Base-by-base conservation (phyloP, 345 rosid genomes). In the Lenwebbia sp. region DNA sequence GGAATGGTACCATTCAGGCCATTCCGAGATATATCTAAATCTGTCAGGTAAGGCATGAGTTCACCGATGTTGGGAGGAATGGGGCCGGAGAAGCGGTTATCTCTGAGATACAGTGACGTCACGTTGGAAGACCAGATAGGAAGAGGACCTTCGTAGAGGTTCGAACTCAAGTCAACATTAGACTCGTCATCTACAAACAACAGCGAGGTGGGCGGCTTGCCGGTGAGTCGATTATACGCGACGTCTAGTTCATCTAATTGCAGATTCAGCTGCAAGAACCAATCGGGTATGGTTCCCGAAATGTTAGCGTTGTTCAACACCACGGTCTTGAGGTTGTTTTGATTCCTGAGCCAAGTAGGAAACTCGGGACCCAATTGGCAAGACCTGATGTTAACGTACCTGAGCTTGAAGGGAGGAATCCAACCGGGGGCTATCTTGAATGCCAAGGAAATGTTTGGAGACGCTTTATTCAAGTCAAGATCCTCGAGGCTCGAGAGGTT, bases 251-350 rank as follows among this genome's bases (percentile, higher is more conserved):
- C 4, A 70, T 70, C 47, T 1, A 70, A 70, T 37, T 70, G 78
- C 47, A 70, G 26, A 70, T 70, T 70, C 47, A 70, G 2, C 78
- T 33, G 47, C 1, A 70, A 37, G 78, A 70, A 70, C 78, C 78
- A 37, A 0, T 70, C 7, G 1, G 78, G 78, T 19, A 70, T 2
- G 6, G 44, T 17, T 65, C 44, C 78, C 0, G 78, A 65, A 2
- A 65, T 65, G 0, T 0, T 15, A 2, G 3, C 13, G 25, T 65
- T 65, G 25, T 1, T 2, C 78, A 65, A 33, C 78, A 65, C 25
- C 44, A 65, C 44, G 25, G 44, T 65, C 25, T 65, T 41, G 94
- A 95, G 13, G 54, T 86, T 26, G 91, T 60, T 86, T 88, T 84
- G 88, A 91, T 92, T 53, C 92, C 88, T 0, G 94, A 91, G 57